Evolutionary conservation across 345 rosid species (phyloP), one percentile per base, ranked within the genome.

Genomic region (Citrus sp.): DNA sequence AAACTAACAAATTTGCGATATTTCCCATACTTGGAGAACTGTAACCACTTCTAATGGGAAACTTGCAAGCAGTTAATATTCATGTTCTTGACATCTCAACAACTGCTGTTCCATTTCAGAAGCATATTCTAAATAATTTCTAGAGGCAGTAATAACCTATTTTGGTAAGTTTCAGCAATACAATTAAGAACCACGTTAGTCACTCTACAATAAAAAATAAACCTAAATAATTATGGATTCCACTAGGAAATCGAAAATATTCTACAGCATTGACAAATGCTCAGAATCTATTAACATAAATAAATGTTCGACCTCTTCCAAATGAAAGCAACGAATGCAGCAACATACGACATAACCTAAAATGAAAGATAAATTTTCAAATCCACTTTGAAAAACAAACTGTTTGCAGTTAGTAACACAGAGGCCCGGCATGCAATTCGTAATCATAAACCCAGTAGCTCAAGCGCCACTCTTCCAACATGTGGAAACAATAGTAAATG

Each of bases 291-390:
- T 35, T 35, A 35, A 35, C 37, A 0, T 35, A 12, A 35, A 76
- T 54, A 54, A 67, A 76, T 24, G 46, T 9, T 65, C 22, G 64
- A 66, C 79, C 78, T 49, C 9, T 49, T 54, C 63, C 62, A 76
- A n/a, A 4, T 12, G n/a, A 28, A 62, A 5, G 54, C 70, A 30
- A 9, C 30, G 9, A 73, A 18, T 27, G 75, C 69, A 19, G 68
- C 38, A 18, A 35, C 12, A 18, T 18, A 32, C 35, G 30, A 64
- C 24, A 51, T 35, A 72, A 38, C 34, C 76, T 59, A 37, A 38
- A 16, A 37, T 7, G 49, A 28, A 21, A 4, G 19, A 75, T 49
- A 7, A 21, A 75, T 62, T 9, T 28, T 60, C 37, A 75, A 3
- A 40, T 30, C 16, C 25, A 40, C 42, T 30, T 16, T 1, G 40